A percentile compares a stretch with the other conserved stretches of the same genome.
phyloP scores from a whole-genome alignment of 352 stramenopile genomes.

The Pilasporangium apinafurcum region DNA sequence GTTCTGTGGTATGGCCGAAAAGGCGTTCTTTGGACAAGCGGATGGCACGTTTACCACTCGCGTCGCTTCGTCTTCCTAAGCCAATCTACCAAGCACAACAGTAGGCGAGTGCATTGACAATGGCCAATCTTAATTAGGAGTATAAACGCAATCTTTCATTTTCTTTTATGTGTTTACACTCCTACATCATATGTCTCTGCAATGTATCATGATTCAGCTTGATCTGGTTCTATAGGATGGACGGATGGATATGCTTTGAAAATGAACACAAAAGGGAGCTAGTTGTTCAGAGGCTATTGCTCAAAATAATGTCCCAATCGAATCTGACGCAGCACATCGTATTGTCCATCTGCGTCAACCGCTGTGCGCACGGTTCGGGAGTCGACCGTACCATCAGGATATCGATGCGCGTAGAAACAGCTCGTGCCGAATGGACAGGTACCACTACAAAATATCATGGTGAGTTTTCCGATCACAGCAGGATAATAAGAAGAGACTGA shows the following conservation, averaged over 20 bases:
- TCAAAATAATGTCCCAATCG: conserved; percentile 69
- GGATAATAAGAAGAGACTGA: background rate
- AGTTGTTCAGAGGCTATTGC: conserved; percentile 5
- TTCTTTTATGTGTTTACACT: no score
- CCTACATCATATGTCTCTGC: no score
- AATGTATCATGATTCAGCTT: no score
- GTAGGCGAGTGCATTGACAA: no score
- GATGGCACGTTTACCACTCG: conserved; percentile 78
- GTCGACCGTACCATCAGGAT: conserved; percentile 52
- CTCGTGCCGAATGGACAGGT: conserved; percentile 83
- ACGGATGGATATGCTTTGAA: no score
- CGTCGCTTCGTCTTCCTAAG: conserved; percentile 21
- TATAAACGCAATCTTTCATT: no score
- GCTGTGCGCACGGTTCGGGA: conserved; percentile 62
- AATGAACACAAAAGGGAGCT: conserved; percentile 1
- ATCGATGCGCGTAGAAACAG: conserved; percentile 84
- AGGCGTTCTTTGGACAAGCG: conserved; percentile 84
- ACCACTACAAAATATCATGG: conserved; percentile 31
- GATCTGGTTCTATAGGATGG: no score
- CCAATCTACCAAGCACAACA: no score
- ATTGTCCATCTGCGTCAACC: conserved; percentile 63
- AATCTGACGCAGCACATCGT: conserved; percentile 68
- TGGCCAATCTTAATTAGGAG: no score
- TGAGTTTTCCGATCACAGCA: no score
- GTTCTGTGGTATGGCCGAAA: conserved; percentile 85